Conservation (phyloP, 2,329 filamentous ascomycete species). For the Pyrenophora seminiperda region DNA sequence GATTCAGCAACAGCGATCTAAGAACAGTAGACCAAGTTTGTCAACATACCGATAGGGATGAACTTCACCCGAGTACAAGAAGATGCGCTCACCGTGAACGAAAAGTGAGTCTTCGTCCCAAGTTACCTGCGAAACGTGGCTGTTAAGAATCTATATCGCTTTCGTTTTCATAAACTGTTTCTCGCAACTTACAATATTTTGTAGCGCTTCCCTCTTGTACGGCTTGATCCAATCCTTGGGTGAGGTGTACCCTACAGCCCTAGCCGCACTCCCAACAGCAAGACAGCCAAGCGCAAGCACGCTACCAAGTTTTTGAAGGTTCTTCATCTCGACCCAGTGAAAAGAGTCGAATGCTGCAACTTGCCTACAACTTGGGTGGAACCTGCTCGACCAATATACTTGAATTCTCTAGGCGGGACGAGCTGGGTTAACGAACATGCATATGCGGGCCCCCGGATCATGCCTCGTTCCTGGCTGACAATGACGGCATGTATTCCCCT, state of each 20-base stretch:
- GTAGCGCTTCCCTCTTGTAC: constrained; percentile 57
- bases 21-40: background rate
- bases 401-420: background rate
- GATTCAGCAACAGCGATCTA: constrained; percentile 9
- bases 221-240: constrained; percentile 56
- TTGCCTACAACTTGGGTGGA: no score
- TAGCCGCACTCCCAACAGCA: constrained; percentile 53
- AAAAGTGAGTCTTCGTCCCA: constrained; percentile 76
- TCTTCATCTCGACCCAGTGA: constrained; percentile 24
- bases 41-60: constrained; percentile 63
- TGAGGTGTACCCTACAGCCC: constrained; percentile 55
- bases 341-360: background rate
- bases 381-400: no score
- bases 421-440: background rate
- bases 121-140: constrained; percentile 55
- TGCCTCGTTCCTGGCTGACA: constrained; percentile 8
- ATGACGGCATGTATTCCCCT: constrained; percentile 16
- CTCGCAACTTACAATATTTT: constrained; percentile 58
- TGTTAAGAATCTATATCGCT: background rate
- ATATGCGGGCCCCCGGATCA: background rate
- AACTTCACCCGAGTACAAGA: constrained; percentile 75
- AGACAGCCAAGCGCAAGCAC: constrained; percentile 46
- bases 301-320: constrained; percentile 21
- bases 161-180: background rate
- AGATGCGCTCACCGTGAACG: constrained; percentile 70